Conservation (phyloP, 208 protist species). For the Trypanosoma rangeli region DNA sequence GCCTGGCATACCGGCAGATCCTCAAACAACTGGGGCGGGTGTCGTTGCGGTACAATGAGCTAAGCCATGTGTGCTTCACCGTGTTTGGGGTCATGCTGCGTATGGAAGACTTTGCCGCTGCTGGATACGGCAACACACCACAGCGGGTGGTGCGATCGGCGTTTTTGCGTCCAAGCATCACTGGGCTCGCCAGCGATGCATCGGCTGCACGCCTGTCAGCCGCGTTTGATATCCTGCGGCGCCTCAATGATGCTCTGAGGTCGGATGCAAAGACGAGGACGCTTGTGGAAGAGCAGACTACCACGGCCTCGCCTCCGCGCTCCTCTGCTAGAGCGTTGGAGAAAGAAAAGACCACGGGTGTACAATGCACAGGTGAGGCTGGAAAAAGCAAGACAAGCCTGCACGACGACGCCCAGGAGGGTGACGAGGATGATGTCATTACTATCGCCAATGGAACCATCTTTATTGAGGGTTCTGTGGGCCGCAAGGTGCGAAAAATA, state of each 20-base stretch:
- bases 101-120: slow-evolving; percentile 62
- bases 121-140: slow-evolving; percentile 58
- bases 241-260: slow-evolving; percentile 41
- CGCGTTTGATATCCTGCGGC: slow-evolving; percentile 61
- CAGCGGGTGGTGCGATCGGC: slow-evolving; percentile 43
- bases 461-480: slow-evolving; percentile 59
- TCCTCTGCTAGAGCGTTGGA: neutral
- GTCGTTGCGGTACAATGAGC: slow-evolving; percentile 41
- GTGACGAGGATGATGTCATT: slow-evolving; percentile 26
- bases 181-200: slow-evolving; percentile 45
- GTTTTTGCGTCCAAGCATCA: slow-evolving; percentile 57
- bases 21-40: slow-evolving; percentile 42
- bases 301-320: neutral
- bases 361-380: neutral
- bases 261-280: neutral
- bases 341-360: neutral
- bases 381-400: neutral
- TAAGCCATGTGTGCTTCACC: slow-evolving; percentile 64
- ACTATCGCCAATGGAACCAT: slow-evolving; percentile 45
- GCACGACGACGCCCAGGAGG: neutral
- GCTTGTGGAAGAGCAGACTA: neutral
- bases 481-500: slow-evolving; percentile 62
- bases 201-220: slow-evolving; percentile 38
- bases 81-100: slow-evolving; percentile 64
- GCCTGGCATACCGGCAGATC: slow-evolving; percentile 71